A percentile compares a stretch with the other conserved stretches of the same genome.
Evolutionary conservation across 1,284 basidiomycete species (phyloP).

Genomic region (Meripilus lineatus): DNA sequence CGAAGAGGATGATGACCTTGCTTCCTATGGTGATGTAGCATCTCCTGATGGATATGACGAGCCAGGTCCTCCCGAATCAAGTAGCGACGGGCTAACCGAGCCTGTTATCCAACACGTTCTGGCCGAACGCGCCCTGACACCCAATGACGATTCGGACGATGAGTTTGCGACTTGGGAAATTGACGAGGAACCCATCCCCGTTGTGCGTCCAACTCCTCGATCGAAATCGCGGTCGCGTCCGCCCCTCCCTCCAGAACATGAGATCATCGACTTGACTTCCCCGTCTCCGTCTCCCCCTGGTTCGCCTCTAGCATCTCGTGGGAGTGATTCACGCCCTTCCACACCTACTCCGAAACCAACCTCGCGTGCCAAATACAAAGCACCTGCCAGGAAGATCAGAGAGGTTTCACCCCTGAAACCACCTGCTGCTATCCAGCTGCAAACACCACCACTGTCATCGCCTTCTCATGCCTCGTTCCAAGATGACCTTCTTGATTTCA

Average conservation of each 20-base stretch:
- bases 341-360: constrained; percentile 8
- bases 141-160: constrained; percentile 37
- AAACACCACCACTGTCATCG: constrained; percentile 33
- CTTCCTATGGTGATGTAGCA: not conserved
- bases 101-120: too few species aligned
- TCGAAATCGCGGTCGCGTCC: constrained; percentile 2
- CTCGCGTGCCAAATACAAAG: constrained; percentile 9
- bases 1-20: constrained; percentile 36
- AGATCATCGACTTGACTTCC: constrained; percentile 34
- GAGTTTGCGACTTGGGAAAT: constrained; percentile 38
- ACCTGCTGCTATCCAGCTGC: constrained; percentile 24
- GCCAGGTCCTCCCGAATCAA: too few species aligned
- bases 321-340: constrained; percentile 3
- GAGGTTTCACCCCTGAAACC: constrained; percentile 1
- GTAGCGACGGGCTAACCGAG: too few species aligned
- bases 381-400: constrained; percentile 5
- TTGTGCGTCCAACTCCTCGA: constrained; percentile 6
- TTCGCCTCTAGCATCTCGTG: constrained; percentile 9
- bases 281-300: constrained; percentile 19
- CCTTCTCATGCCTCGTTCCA: constrained; percentile 16
- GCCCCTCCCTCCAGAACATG: constrained; percentile 9
- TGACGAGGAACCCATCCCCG: constrained; percentile 33
- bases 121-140: constrained; percentile 5
- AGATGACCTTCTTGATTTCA: constrained; percentile 14
- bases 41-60: not conserved